Conservation (phyloP, 108 stramenopile species). For the Cyclotella sp. region DNA sequence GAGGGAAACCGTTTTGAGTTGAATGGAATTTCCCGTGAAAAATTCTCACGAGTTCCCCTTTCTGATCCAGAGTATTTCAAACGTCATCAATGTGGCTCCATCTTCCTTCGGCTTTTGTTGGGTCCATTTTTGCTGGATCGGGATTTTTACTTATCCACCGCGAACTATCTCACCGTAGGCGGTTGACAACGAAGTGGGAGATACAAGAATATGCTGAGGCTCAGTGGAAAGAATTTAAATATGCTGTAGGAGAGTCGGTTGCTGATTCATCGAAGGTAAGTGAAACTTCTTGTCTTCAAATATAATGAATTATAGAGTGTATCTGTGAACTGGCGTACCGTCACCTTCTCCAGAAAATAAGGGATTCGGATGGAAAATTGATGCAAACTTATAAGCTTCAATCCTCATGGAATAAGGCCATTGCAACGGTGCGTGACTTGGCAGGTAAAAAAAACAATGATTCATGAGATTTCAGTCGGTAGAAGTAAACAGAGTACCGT, state of each 20-base stretch:
- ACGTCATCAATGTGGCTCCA: conserved; percentile 49
- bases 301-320: background rate
- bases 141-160: conserved; percentile 65
- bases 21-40: too few relatives aligned
- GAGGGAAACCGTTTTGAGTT: too few relatives aligned
- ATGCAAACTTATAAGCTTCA: conserved; percentile 3
- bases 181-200: conserved; percentile 67
- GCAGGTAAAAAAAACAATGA: conserved; percentile 25
- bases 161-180: conserved; percentile 64
- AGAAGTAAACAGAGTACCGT: background rate
- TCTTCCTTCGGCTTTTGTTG: conserved; percentile 68
- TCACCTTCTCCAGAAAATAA: conserved; percentile 24
- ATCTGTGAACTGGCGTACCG: background rate
- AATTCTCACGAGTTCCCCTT: background rate
- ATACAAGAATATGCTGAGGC: conserved; percentile 55
- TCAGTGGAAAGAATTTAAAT: conserved; percentile 49
- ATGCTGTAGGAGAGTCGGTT: conserved; percentile 22
- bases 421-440: conserved; percentile 29
- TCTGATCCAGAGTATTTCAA: background rate
- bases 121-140: conserved; percentile 62
- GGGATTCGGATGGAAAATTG: background rate
- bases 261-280: conserved; percentile 42
- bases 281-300: background rate
- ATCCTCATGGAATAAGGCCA: conserved; percentile 37
- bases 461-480: background rate